Base-by-base conservation (phyloP, 2,329 filamentous ascomycete species). In the Acrocalymma vagum region DNA sequence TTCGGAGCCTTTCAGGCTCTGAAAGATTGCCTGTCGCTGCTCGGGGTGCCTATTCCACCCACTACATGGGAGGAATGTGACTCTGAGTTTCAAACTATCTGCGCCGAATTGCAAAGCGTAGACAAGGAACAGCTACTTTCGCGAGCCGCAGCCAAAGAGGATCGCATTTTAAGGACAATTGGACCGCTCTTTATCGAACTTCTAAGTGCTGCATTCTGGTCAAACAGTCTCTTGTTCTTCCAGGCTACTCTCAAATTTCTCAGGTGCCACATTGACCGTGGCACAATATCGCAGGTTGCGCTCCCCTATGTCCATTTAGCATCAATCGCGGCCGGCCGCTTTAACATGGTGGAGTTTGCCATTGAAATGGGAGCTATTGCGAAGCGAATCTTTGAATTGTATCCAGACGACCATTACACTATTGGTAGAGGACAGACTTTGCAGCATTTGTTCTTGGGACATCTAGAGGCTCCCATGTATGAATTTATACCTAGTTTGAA, bases 51-150 rank as follows among this genome's bases (percentile, higher is more conserved):
- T 2, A 74, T 94, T 9, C 81, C 85, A 22, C 76, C 84, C 2
- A 74, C 83, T 3, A 85, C 85, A 2, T 91, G 85, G 64, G 84
- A 92, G 53, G 82, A 87, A 54, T 95, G 90, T 58, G 92, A 96
- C 61, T 72, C 74, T 13, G 83, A 86, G 38, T 96, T 94, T 56
- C 78, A 84, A 52, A 76, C 78, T 36, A 15, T 69, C 51, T 53
- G 56, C 53, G 24, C 60, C 42, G 31, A 35, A 8, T 48, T 73
- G 9, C 59, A 70, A 28, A 53, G 45, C 4, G 43, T 72, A 87
- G 60, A 78, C 73, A 27, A 80, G 80, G 68, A 84, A 83, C 50
- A 68, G 17, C 26, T 72, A 9, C 42, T 72, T 2, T 51, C 58
- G 22, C 48, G 59, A 17, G 53, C 48, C n/a, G 55, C 65, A 10